These are phyloP conservation scores for Mycena galopus DNA, from an alignment of 768 basidiomycete genomes.

Conservation along the genomic window DNA sequence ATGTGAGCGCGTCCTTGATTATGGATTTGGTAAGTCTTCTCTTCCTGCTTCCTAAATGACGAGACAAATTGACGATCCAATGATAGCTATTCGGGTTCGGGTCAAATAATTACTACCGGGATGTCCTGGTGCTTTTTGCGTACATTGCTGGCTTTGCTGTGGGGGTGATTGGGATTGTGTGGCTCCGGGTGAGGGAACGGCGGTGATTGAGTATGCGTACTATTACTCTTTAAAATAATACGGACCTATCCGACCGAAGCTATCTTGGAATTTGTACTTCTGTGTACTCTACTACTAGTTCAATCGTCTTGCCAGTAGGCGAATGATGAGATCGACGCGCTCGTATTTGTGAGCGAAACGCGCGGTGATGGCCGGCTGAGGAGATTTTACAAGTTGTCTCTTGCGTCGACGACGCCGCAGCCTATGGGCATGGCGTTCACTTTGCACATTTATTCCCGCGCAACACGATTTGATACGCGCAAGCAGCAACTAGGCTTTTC, in stretches of 20 bases:
- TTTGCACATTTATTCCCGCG: too few species aligned
- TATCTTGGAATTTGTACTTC: background rate
- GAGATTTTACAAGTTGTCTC: too few species aligned
- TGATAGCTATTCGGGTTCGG: slow-evolving; percentile 88
- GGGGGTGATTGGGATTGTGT: slow-evolving; percentile 81
- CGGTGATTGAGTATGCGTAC: slow-evolving; percentile 54
- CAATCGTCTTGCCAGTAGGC: background rate
- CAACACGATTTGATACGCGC: too few species aligned
- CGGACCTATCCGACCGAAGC: background rate
- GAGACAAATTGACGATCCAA: slow-evolving; percentile 1
- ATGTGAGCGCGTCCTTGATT: slow-evolving; percentile 82
- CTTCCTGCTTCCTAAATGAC: background rate
- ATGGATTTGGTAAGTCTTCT: slow-evolving; percentile 78
- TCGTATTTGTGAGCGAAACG: too few species aligned
- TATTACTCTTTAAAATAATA: background rate
- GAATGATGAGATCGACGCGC: too few species aligned
- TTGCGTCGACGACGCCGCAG: too few species aligned
- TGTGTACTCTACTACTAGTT: background rate
- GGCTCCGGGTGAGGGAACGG: slow-evolving; percentile 82
- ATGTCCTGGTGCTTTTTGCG: slow-evolving; percentile 88
- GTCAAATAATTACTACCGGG: slow-evolving; percentile 85
- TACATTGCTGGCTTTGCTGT: slow-evolving; percentile 87
- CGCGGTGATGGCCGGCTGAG: too few species aligned
- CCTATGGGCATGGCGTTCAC: too few species aligned
- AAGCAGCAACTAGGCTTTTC: too few species aligned